These are phyloP conservation scores for Triangularia setosa DNA, from an alignment of 2,329 filamentous ascomycete genomes.

Conservation along the genomic window DNA sequence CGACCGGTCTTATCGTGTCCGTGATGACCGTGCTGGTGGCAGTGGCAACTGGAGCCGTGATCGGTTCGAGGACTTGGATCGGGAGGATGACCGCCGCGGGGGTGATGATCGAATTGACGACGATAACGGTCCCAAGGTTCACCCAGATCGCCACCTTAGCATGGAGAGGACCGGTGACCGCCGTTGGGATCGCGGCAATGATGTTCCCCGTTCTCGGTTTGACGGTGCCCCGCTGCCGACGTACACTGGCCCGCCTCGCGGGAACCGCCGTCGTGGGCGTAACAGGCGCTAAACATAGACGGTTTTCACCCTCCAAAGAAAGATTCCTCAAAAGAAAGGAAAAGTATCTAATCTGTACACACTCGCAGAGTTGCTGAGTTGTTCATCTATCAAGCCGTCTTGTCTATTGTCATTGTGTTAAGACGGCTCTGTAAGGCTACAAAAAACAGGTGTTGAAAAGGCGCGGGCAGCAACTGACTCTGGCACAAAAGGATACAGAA, in stretches of 20 bases:
- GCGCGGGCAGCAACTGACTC: not conserved
- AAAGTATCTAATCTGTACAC: not conserved
- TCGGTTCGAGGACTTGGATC: not conserved
- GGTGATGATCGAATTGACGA: not conserved
- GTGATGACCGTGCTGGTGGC: not conserved
- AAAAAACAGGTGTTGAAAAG: not conserved
- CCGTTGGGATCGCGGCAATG: slow-evolving; percentile 3
- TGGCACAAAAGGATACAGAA: not conserved
- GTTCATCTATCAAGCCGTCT: not conserved
- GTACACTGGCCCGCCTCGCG: slow-evolving; percentile 11
- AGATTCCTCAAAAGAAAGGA: not conserved
- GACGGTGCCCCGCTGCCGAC: slow-evolving; percentile 26
- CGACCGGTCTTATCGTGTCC: not conserved
- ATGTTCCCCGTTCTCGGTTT: slow-evolving; percentile 23
- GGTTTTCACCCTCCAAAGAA: too few relatives aligned
- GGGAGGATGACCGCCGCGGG: not conserved
- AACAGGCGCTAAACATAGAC: not conserved
- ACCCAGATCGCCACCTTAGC: not conserved
- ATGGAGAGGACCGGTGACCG: not conserved
- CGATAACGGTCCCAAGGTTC: not conserved
- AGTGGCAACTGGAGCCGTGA: not conserved
- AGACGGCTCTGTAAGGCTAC: not conserved
- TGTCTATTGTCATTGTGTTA: not conserved
- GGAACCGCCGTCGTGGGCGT: slow-evolving; percentile 11
- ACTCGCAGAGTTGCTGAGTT: not conserved